Conservation (phyloP, 805 yeast genomes). For the Candida loeiensis region DNA sequence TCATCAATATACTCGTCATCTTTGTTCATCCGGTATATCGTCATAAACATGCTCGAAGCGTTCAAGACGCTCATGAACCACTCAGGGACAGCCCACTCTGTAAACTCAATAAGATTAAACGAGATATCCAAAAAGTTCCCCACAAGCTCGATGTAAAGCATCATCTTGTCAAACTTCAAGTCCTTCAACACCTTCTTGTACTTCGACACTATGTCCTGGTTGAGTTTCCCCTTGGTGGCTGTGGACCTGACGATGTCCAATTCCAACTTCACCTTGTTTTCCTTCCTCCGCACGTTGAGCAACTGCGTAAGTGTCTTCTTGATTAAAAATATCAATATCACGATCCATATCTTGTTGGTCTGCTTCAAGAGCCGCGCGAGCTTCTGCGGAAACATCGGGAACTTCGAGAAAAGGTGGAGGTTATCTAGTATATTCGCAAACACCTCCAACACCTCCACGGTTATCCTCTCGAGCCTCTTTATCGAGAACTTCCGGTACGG, state of each 20-base stretch:
- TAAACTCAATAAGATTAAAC: slow-evolving; percentile 39
- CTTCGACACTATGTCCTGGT: slow-evolving; percentile 26
- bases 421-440: slow-evolving; percentile 40
- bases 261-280: slow-evolving; percentile 36
- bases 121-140: slow-evolving; percentile 41
- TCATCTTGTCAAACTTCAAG: slow-evolving; percentile 39
- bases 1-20: slow-evolving; percentile 45
- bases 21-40: slow-evolving; percentile 47
- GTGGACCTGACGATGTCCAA: slow-evolving; percentile 25
- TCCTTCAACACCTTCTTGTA: slow-evolving; percentile 40
- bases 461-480: slow-evolving; percentile 26
- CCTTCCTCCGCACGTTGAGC: slow-evolving; percentile 36
- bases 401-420: slow-evolving; percentile 37
- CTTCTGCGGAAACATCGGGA: slow-evolving; percentile 42
- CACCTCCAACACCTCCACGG: slow-evolving; percentile 32
- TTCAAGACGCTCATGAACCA: slow-evolving; percentile 42
- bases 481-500: slow-evolving; percentile 22
- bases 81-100: slow-evolving; percentile 33
- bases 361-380: slow-evolving; percentile 32
- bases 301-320: slow-evolving; percentile 41
- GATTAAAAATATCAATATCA: slow-evolving; percentile 38
- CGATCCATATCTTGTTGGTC: slow-evolving; percentile 43
- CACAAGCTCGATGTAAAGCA: slow-evolving; percentile 38
- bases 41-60: slow-evolving; percentile 43
- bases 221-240: slow-evolving; percentile 16